Conservation (phyloP, 1,139 yeast genomes). For the Magnusiomyces ingens region DNA sequence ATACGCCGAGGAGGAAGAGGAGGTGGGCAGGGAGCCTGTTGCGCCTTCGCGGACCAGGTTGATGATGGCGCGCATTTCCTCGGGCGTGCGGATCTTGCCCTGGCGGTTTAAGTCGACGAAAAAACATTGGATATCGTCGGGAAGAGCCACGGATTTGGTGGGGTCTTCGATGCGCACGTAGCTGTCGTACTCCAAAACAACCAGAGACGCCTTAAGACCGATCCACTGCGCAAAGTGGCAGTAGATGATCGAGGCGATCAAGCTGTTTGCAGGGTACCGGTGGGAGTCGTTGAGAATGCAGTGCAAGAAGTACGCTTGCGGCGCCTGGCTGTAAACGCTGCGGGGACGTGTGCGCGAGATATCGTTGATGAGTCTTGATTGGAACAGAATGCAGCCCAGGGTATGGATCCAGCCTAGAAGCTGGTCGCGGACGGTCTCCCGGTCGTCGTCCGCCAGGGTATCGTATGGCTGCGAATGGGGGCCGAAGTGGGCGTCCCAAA, state of each 20-base stretch:
- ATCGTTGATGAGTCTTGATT: too few relatives aligned
- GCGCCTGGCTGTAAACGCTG: too few relatives aligned
- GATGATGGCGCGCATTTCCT: constrained; percentile 11
- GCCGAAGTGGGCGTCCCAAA: too few relatives aligned
- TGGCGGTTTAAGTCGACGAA: constrained; percentile 11
- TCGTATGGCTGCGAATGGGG: too few relatives aligned
- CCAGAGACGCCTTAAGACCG: constrained; percentile 10
- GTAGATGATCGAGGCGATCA: constrained; percentile 9
- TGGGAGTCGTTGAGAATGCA: too few relatives aligned
- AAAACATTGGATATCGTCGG: constrained; percentile 3
- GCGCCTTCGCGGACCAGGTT: constrained; percentile 3
- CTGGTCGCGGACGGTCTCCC: too few relatives aligned
- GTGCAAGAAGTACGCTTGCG: too few relatives aligned
- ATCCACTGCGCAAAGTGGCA: constrained; percentile 14
- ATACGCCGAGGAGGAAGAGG: background rate
- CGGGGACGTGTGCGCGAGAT: too few relatives aligned
- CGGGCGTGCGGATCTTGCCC: constrained; percentile 12
- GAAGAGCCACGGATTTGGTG: background rate
- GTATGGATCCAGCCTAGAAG: too few relatives aligned
- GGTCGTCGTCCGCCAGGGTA: too few relatives aligned
- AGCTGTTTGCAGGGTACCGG: constrained; percentile 1
- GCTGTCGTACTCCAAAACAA: constrained; percentile 8
- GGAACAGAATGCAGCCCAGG: too few relatives aligned
- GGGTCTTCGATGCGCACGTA: constrained; percentile 12
- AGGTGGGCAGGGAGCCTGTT: constrained; percentile 1